Evolutionary conservation across 2,329 filamentous ascomycete species (phyloP), one percentile per base, ranked within the genome.

Genomic region (Colletotrichum sp.): DNA sequence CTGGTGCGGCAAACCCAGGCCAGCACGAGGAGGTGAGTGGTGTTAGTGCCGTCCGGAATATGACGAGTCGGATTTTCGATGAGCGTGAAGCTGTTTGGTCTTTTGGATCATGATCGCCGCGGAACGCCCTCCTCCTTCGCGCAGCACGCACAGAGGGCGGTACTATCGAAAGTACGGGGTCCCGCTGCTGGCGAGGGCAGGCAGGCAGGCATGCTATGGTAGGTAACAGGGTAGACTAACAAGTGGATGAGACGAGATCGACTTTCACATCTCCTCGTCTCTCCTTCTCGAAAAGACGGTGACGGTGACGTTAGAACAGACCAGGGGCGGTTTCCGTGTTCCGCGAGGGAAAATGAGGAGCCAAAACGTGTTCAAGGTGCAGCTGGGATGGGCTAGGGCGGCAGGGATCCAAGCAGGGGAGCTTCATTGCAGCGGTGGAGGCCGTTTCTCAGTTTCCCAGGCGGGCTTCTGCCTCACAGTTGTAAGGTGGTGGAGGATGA

Each of bases 241-340:
- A 62, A 52, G 26, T 63, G 73, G 64, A 72, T 60, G 55, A 68
- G 73, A 68, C 63, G 73, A 64, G 73, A 68, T 72, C 63, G 57
- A 49, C 69, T 72, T 65, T 66, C 62, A 57, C 26, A 39, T 44
- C 24, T 62, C 57, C 63, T 72, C 16, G 73, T 68, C 39, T 68
- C 55, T 34, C 55, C 26, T 75, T 68, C 69, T 76, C 73, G 69
- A 76, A 76, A 76, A 76, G 73, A 76, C 73, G 73, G 73, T 76
- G 74, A 76, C 74, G 74, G 74, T 75, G 74, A 76, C 74, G 74
- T 75, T 76, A 39, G 65, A 70, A 62, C 32, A 30, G 44, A 21
- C 73, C 69, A 72, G 73, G 69, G 74, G 32, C 7, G 59, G 69
- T 34, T 76, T 65, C 74, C 74, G 74, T 49, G 64, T 76, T 76